Evolutionary conservation across 306 rosid species (phyloP), one percentile per base, ranked within the genome.

Genomic region (Dalbergia oliveri): DNA sequence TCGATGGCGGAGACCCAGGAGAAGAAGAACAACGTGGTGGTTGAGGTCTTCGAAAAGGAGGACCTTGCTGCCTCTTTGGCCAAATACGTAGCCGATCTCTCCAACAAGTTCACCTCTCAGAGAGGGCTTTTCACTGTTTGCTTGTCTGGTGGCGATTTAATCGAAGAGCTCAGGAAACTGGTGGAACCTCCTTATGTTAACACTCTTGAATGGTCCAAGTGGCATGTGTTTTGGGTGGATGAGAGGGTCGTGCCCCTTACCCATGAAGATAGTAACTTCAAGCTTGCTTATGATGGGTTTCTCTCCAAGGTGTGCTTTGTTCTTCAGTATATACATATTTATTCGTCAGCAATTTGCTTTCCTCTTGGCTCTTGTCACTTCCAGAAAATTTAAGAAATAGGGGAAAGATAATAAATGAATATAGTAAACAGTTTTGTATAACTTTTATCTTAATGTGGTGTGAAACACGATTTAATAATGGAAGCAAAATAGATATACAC

Each of bases 161-260:
- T 95, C 76, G 54, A 69, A 1, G 73, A 86, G 31, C 31, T 26
- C 87, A 93, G 99, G 88, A 93, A 93, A 84, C 61, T 95, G 19
- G 13, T 83, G 80, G 97, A 93, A 76, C 81, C 93, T 10, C 99
- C 96, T 1, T 89, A 88, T 77, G 63, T 79, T 69, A 88, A 91
- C 75, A 73, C 88, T 15, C 73, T 93, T 80, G 94, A 95, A 8
- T 95, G 99, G 99, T 80, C 81, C 15, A 93, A 84, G 69, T 95
- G 99, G 99, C 98, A 90, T 59, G 90, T 93, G 69, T 93, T 95
- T 73, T 95, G 97, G 98, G 85, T 90, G 67, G 99, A 95, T 73
- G 98, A 95, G 87, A 90, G 98, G 83, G 99, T 95, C 19, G 98
- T 93, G 75, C 96, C 97, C 2, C 93, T 88, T 85, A 89, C 90